Evolutionary conservation across 1,284 basidiomycete genomes (phyloP).

Genomic region (Austroboletus novae-zelandiae): DNA sequence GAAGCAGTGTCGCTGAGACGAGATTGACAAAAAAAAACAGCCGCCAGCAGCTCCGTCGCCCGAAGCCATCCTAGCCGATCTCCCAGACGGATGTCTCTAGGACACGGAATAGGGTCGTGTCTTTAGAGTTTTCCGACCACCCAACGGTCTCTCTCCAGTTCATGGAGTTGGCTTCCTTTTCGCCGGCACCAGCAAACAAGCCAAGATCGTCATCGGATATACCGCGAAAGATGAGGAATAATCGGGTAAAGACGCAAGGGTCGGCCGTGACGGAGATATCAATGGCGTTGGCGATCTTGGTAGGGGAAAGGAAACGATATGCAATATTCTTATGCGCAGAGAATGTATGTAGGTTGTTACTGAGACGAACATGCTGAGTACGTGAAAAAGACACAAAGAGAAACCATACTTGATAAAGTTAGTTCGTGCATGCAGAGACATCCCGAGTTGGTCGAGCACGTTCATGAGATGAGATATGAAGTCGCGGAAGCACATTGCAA

Average conservation of each 20-base stretch:
- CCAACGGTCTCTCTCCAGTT: constrained; percentile 78
- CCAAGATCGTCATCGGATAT: constrained; percentile 74
- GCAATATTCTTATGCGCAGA: constrained; percentile 76
- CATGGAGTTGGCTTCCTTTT: constrained; percentile 74
- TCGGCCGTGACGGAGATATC: constrained; percentile 79
- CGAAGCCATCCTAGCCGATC: constrained; percentile 42
- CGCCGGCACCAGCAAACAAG: constrained; percentile 70
- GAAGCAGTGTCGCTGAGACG: too few species aligned
- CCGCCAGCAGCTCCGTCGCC: constrained; percentile 23
- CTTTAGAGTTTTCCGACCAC: constrained; percentile 76
- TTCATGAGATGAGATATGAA: constrained; percentile 75
- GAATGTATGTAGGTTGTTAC: constrained; percentile 72
- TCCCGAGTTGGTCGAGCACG: constrained; percentile 74
- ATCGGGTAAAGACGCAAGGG: constrained; percentile 74
- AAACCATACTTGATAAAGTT: constrained; percentile 68
- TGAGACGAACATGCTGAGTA: constrained; percentile 28
- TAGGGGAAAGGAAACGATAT: constrained; percentile 77
- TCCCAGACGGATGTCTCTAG: constrained; percentile 76
- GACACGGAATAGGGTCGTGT: constrained; percentile 66
- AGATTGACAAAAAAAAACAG: not conserved
- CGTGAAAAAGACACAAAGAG: not conserved
- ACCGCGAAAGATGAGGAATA: constrained; percentile 81
- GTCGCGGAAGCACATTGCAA: constrained; percentile 73
- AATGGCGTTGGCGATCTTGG: constrained; percentile 75
- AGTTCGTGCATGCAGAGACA: constrained; percentile 75